Evolutionary conservation across 1,139 yeast species (phyloP).

Genomic region (Torulaspora pretoriensis): DNA sequence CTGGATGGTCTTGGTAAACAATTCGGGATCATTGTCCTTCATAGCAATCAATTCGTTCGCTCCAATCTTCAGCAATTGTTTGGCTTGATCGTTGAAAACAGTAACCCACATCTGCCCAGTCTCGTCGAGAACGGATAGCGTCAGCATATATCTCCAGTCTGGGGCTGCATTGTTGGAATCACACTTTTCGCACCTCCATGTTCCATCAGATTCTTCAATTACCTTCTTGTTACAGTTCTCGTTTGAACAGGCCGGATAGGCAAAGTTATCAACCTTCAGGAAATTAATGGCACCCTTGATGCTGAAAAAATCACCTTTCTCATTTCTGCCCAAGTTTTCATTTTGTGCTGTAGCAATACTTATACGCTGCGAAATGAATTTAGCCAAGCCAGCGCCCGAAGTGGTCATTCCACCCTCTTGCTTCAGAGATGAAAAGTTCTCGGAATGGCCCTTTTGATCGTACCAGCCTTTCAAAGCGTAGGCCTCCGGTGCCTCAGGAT

Average conservation of each 20-base stretch:
- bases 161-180: constrained; percentile 66
- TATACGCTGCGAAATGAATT: constrained; percentile 48
- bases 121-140: constrained; percentile 66
- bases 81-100: constrained; percentile 81
- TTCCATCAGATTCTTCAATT: constrained; percentile 62
- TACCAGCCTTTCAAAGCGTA: constrained; percentile 92
- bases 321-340: constrained; percentile 67
- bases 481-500: constrained; percentile 89
- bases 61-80: constrained; percentile 56
- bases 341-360: constrained; percentile 63
- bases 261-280: constrained; percentile 68
- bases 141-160: constrained; percentile 70
- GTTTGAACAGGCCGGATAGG: constrained; percentile 86
- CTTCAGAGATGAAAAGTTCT: constrained; percentile 60
- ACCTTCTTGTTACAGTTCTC: constrained; percentile 82
- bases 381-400: constrained; percentile 32
- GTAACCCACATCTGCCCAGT: constrained; percentile 86
- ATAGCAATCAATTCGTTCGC: constrained; percentile 64
- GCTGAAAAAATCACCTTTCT: constrained; percentile 73
- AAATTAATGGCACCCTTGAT: constrained; percentile 70
- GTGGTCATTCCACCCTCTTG: constrained; percentile 36
- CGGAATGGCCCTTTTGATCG: constrained; percentile 67
- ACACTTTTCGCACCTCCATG: constrained; percentile 95
- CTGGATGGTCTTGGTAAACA: constrained; percentile 48
- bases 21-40: constrained; percentile 46